phyloP scores from a whole-genome alignment of 169 alveolate species.

The Plasmodium gonderi region DNA sequence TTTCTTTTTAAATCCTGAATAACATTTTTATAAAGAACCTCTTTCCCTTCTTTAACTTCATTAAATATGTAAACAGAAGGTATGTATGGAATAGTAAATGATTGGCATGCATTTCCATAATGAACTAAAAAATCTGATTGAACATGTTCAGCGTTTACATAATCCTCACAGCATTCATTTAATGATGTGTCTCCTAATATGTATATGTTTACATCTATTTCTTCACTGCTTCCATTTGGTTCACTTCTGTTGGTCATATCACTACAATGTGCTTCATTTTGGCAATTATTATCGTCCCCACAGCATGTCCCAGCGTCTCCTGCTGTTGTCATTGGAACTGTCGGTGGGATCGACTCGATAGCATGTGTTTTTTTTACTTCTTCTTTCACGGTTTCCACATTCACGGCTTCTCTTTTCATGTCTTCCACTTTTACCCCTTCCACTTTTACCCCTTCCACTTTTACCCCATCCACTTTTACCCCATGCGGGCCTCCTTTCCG shows the following conservation, averaged over 20 bases:
- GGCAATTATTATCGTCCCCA: neutral
- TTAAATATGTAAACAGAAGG: conserved; percentile 56
- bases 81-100: conserved; percentile 25
- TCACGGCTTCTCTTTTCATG: no score
- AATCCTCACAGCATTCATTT: conserved; percentile 71
- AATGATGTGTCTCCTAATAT: conserved; percentile 58
- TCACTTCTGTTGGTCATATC: neutral
- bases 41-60: conserved; percentile 9
- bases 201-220: conserved; percentile 3
- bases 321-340: no score
- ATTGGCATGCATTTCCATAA: conserved; percentile 60
- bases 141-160: conserved; percentile 71
- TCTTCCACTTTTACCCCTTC: no score
- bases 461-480: neutral
- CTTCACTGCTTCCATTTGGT: neutral
- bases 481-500: neutral
- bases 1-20: neutral
- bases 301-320: neutral
- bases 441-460: neutral
- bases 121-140: conserved; percentile 62
- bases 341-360: no score
- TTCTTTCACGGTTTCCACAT: no score
- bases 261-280: neutral
- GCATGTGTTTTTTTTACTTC: no score
- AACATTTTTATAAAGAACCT: neutral